These are phyloP conservation scores for Aureobasidium mangrovei DNA, from an alignment of 2,329 filamentous ascomycete genomes.

Conservation along the genomic window DNA sequence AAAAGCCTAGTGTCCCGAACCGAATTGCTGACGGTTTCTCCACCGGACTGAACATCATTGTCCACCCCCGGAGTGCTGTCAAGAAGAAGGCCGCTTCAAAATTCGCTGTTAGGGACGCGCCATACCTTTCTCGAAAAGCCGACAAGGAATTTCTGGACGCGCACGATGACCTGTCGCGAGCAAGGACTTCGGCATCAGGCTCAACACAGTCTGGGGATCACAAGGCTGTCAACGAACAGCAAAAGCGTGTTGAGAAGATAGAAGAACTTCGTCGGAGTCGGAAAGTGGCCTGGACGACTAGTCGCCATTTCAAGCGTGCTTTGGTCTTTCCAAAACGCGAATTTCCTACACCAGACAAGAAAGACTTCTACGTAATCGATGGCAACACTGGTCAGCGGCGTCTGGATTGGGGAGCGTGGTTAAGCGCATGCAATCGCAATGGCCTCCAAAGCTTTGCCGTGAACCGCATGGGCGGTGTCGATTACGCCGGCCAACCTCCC, in stretches of 20 bases:
- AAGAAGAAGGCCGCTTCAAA: conserved; percentile 26
- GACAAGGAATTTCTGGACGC: conserved; percentile 28
- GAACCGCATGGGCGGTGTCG: conserved; percentile 24
- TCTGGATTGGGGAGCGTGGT: conserved; percentile 24
- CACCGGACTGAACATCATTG: conserved; percentile 19
- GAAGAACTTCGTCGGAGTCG: conserved; percentile 29
- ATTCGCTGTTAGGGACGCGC: conserved; percentile 29
- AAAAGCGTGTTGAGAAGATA: conserved; percentile 23
- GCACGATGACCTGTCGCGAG: conserved; percentile 23
- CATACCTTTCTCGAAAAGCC: conserved; percentile 26
- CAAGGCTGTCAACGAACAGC: conserved; percentile 11
- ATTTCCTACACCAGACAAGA: conserved; percentile 21
- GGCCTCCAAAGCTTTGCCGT: conserved; percentile 9
- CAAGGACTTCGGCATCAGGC: conserved; percentile 14
- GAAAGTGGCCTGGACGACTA: conserved; percentile 31
- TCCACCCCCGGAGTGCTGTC: conserved; percentile 26
- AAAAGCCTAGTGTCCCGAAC: conserved; percentile 17
- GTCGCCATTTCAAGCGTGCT: conserved; percentile 31
- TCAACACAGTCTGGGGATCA: conserved; percentile 9
- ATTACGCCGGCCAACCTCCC: conserved; percentile 26
- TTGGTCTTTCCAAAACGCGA: conserved; percentile 27
- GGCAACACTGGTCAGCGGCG: conserved; percentile 21
- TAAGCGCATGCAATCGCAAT: not conserved
- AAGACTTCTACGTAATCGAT: conserved; percentile 23
- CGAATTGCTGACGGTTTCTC: conserved; percentile 17